A percentile compares a stretch with the other conserved stretches of the same genome.
Conservation (phyloP, 768 basidiomycete species). For the Sporobolomyces phaffii region DNA sequence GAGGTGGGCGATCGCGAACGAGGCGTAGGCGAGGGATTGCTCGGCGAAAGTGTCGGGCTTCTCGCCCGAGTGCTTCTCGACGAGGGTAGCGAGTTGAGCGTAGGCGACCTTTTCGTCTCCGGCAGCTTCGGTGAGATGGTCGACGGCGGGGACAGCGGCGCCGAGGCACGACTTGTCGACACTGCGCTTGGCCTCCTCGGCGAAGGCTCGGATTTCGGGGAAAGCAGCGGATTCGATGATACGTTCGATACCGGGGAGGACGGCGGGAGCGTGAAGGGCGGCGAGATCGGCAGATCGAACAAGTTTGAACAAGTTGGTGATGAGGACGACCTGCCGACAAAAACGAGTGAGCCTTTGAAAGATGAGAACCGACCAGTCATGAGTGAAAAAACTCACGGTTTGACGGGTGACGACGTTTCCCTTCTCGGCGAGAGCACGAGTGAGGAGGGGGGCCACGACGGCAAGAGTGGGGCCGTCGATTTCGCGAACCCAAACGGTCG, state of each 20-base stretch:
- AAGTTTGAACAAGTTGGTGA: conserved; percentile 94
- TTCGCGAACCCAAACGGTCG: conserved; percentile 93
- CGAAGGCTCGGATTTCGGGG: conserved; percentile 96
- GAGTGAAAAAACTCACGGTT: conserved; percentile 51
- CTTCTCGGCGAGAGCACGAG: conserved; percentile 85
- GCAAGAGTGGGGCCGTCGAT: conserved; percentile 94
- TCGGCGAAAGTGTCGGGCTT: conserved; percentile 53
- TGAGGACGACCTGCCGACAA: conserved; percentile 70
- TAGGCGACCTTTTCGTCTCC: conserved; percentile 37
- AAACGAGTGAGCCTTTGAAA: no score
- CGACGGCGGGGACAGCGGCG: conserved; percentile 51
- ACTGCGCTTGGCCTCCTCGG: conserved; percentile 70
- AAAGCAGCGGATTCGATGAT: conserved; percentile 87
- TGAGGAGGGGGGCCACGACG: conserved; percentile 83
- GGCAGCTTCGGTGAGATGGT: conserved; percentile 53
- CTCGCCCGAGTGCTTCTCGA: conserved; percentile 33
- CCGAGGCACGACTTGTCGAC: conserved; percentile 48
- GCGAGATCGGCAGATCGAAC: conserved; percentile 86
- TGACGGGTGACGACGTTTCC: conserved; percentile 95
- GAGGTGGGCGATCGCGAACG: conserved; percentile 70
- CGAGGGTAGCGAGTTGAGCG: conserved; percentile 25
- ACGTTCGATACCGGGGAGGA: conserved; percentile 84
- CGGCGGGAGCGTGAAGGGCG: conserved; percentile 74
- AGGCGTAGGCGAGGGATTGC: conserved; percentile 63
- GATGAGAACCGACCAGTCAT: no score